Evolutionary conservation across 2,329 filamentous ascomycete genomes (phyloP).

Genomic region (Neurospora sp.): DNA sequence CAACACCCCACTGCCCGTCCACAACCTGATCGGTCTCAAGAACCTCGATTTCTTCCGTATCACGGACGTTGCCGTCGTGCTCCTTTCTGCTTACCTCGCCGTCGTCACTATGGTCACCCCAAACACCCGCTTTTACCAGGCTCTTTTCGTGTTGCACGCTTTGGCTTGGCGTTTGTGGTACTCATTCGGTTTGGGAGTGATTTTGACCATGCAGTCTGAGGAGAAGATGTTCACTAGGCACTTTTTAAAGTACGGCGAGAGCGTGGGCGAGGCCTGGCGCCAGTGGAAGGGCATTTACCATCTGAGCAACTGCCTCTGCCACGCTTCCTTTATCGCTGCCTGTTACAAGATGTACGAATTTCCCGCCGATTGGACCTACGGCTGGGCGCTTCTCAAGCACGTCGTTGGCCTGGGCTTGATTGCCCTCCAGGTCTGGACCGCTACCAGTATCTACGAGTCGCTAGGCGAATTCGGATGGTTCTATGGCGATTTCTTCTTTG

Average conservation of each 20-base stretch:
- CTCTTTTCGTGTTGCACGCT: constrained; percentile 73
- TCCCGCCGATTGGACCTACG: constrained; percentile 80
- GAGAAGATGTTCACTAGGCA: constrained; percentile 94
- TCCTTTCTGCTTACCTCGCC: constrained; percentile 68
- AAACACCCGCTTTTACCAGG: constrained; percentile 63
- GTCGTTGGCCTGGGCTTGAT: constrained; percentile 74
- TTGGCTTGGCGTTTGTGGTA: constrained; percentile 85
- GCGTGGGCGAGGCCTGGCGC: constrained; percentile 81
- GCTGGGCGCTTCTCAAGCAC: constrained; percentile 77
- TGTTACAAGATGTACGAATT: constrained; percentile 93
- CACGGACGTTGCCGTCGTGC: constrained; percentile 70
- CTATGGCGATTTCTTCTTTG: constrained; percentile 97
- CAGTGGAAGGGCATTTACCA: constrained; percentile 98
- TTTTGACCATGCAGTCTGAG: constrained; percentile 78
- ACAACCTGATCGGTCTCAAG: constrained; percentile 71
- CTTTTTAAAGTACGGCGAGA: constrained; percentile 94
- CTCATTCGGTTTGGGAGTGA: constrained; percentile 73
- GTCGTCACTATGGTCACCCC: constrained; percentile 68
- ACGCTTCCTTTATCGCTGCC: constrained; percentile 78
- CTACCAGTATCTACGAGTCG: constrained; percentile 86
- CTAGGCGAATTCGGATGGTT: constrained; percentile 99
- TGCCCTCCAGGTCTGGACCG: constrained; percentile 84
- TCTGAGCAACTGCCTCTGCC: constrained; percentile 82
- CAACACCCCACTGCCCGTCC: constrained; percentile 54
- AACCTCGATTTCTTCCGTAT: constrained; percentile 86